phyloP scores from a whole-genome alignment of 805 yeast species.

The Yarrowia porcina region DNA sequence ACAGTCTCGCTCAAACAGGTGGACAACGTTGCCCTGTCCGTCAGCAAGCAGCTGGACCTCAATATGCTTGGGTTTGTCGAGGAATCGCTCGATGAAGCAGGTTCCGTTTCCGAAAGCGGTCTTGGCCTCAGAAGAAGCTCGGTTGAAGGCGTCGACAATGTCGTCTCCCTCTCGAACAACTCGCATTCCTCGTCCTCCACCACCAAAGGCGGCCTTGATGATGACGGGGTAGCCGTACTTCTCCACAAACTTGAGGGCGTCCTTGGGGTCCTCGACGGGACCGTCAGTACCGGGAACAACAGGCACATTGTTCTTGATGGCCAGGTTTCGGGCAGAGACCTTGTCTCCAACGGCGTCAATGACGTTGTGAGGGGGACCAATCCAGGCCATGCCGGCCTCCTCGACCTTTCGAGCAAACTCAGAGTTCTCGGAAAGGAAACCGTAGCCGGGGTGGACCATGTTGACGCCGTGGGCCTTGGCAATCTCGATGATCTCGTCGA shows the following conservation, averaged over 20 bases:
- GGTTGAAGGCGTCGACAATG: slow-evolving; percentile 81
- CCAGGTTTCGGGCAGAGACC: slow-evolving; percentile 88
- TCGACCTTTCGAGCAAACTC: slow-evolving; percentile 91
- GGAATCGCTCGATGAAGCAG: slow-evolving; percentile 92
- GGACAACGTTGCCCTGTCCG: slow-evolving; percentile 89
- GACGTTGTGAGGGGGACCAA: slow-evolving; percentile 85
- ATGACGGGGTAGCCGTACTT: slow-evolving; percentile 93
- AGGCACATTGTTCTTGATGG: slow-evolving; percentile 78
- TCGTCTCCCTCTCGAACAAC: slow-evolving; percentile 96
- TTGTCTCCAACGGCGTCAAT: slow-evolving; percentile 96
- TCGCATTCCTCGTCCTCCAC: slow-evolving; percentile 99
- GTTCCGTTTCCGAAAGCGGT: slow-evolving; percentile 98
- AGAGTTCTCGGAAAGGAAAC: slow-evolving; percentile 85
- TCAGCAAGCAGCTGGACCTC: slow-evolving; percentile 97
- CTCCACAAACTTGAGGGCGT: slow-evolving; percentile 75
- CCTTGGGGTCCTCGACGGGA: slow-evolving; percentile 76
- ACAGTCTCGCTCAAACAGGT: slow-evolving; percentile 95
- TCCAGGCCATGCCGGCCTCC: slow-evolving; percentile 89
- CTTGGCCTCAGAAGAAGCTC: slow-evolving; percentile 92
- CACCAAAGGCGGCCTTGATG: slow-evolving; percentile 98
- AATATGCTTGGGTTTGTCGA: slow-evolving; percentile 94
- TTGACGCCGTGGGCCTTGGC: slow-evolving; percentile 74
- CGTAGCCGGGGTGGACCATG: slow-evolving; percentile 93
- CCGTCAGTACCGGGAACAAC: slow-evolving; percentile 98
- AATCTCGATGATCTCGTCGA: slow-evolving; percentile 87